phyloP scores from a whole-genome alignment of 306 rosid genomes.

The Vicia villosa region DNA sequence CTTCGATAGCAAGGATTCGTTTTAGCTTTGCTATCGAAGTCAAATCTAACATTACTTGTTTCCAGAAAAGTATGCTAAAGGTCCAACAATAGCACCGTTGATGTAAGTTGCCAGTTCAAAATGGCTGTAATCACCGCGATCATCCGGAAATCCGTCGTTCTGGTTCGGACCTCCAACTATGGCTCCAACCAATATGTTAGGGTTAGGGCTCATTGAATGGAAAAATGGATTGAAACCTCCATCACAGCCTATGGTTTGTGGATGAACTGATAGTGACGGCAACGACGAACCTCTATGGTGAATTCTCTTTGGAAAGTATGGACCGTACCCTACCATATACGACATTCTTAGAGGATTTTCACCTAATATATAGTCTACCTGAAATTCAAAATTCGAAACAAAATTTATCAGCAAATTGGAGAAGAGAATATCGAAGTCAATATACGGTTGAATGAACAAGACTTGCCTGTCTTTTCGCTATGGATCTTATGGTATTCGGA shows the following conservation, averaged over 20 bases:
- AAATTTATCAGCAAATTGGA: slow-evolving; percentile 3
- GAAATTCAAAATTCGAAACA: slow-evolving; percentile 13
- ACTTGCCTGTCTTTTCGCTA: slow-evolving; percentile 77
- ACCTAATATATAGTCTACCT: slow-evolving; percentile 91
- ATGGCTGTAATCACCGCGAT: slow-evolving; percentile 78
- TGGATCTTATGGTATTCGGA: slow-evolving; percentile 50
- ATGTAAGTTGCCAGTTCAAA: slow-evolving; percentile 86
- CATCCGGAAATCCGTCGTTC: slow-evolving; percentile 77
- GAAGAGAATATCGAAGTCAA: background rate
- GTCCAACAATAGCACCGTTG: slow-evolving; percentile 80
- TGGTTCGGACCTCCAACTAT: slow-evolving; percentile 88
- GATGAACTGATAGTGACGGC: slow-evolving; percentile 70
- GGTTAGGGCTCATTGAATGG: slow-evolving; percentile 69
- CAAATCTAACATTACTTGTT: slow-evolving; percentile 15
- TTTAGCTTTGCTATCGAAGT: slow-evolving; percentile 19
- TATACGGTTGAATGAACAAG: background rate
- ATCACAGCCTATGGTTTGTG: slow-evolving; percentile 73
- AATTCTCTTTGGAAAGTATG: slow-evolving; percentile 69
- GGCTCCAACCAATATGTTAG: slow-evolving; percentile 81
- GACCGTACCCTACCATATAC: slow-evolving; percentile 90
- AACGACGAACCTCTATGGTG: slow-evolving; percentile 95
- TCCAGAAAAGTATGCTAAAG: slow-evolving; percentile 78
- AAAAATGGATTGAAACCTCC: slow-evolving; percentile 74
- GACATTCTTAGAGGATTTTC: slow-evolving; percentile 82
- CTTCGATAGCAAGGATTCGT: slow-evolving; percentile 27